Conservation (phyloP, 805 yeast genomes). For the Diddensiella caesifluorescens region DNA sequence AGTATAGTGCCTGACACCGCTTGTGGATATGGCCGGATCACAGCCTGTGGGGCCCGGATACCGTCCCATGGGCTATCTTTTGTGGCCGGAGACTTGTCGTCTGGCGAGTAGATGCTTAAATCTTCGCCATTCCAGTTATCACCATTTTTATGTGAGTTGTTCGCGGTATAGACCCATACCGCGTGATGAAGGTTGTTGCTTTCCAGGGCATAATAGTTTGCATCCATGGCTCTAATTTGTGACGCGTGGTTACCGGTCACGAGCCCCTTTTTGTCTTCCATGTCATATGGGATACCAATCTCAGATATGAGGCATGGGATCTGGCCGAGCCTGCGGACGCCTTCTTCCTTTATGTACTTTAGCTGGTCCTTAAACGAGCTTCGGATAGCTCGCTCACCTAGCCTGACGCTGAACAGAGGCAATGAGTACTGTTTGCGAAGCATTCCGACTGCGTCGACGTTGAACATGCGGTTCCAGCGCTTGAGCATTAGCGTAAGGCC, state of each 20-base stretch:
- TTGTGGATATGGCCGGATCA: conserved; percentile 64
- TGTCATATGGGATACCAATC: conserved; percentile 92
- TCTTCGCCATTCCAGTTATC: conserved; percentile 92
- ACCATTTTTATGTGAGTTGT: conserved; percentile 74
- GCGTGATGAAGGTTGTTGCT: conserved; percentile 65
- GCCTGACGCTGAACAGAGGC: conserved; percentile 59
- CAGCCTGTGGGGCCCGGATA: conserved; percentile 56
- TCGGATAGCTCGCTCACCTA: conserved; percentile 73
- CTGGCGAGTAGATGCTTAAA: conserved; percentile 74
- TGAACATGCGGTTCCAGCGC: conserved; percentile 72
- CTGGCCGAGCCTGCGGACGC: conserved; percentile 50
- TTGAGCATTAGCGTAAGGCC: conserved; percentile 88
- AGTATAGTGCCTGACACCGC: conserved; percentile 30
- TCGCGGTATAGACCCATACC: conserved; percentile 74
- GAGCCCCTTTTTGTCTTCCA: conserved; percentile 74
- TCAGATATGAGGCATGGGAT: conserved; percentile 79
- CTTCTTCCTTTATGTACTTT: conserved; percentile 56
- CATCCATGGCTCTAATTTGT: conserved; percentile 78
- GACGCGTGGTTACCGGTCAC: conserved; percentile 54
- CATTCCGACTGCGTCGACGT: conserved; percentile 82
- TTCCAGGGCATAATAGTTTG: conserved; percentile 70
- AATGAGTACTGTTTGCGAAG: conserved; percentile 66
- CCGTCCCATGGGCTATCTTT: conserved; percentile 8
- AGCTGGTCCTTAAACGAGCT: conserved; percentile 66
- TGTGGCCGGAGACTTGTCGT: conserved; percentile 36